Percentiles rank a stretch among this genome's conserved stretches.
Evolutionary conservation across 1,284 basidiomycete genomes (phyloP).

Genomic region (Termitomyces sp.): DNA sequence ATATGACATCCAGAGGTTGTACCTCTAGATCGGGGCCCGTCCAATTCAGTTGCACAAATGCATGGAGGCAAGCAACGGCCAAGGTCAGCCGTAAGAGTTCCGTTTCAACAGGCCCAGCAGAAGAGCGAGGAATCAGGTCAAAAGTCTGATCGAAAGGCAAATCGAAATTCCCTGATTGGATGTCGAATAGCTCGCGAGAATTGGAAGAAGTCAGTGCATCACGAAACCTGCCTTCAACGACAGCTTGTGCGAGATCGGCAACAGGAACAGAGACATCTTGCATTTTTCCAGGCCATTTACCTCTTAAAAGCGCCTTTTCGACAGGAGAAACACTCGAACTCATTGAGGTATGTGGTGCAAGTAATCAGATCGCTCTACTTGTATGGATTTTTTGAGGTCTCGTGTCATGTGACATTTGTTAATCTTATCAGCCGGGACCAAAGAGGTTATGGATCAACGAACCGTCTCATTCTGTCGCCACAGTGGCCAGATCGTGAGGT

Average conservation of each 20-base stretch:
- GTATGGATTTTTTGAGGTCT: slow-evolving; percentile 3
- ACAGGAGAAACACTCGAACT: slow-evolving; percentile 30
- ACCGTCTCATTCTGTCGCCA: slow-evolving; percentile 9
- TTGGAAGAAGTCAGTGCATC: slow-evolving; percentile 47
- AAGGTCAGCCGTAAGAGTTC: slow-evolving; percentile 62
- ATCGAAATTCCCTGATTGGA: slow-evolving; percentile 26
- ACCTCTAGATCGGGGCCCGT: slow-evolving; percentile 87
- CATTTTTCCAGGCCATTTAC: slow-evolving; percentile 38
- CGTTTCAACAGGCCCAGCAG: slow-evolving; percentile 24
- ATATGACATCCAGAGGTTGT: slow-evolving; percentile 47
- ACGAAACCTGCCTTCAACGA: slow-evolving; percentile 42
- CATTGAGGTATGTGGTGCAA: slow-evolving; percentile 21
- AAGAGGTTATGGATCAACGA: neutral
- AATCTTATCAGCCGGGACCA: slow-evolving; percentile 11
- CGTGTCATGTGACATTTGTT: slow-evolving; percentile 13
- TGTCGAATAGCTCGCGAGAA: slow-evolving; percentile 41
- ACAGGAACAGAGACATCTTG: slow-evolving; percentile 17
- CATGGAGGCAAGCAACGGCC: slow-evolving; percentile 79
- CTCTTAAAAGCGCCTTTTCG: slow-evolving; percentile 48
- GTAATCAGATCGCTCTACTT: neutral
- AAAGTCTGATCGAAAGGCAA: slow-evolving; percentile 28
- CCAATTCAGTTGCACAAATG: slow-evolving; percentile 95
- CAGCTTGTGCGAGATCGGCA: slow-evolving; percentile 35
- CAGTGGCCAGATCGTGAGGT: neutral
- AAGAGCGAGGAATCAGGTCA: slow-evolving; percentile 18